Percentiles rank a stretch among this genome's conserved stretches.
Conservation (phyloP, 768 basidiomycete species). For the Boletus huronensis region DNA sequence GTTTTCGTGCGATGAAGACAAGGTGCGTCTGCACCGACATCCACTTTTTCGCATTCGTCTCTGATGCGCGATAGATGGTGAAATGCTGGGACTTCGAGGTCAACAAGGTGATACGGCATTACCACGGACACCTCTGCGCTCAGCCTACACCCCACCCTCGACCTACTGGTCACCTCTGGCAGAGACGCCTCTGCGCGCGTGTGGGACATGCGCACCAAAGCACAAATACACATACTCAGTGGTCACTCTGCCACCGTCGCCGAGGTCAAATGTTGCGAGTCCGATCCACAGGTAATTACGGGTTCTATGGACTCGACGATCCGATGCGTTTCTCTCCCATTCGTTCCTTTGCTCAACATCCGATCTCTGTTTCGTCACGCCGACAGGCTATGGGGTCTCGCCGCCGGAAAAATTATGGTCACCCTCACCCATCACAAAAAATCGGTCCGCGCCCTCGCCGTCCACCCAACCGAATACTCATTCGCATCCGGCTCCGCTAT, state of each 20-base stretch:
- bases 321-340: constrained; percentile 44
- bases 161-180: constrained; percentile 91
- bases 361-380: not conserved
- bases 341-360: not conserved
- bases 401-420: constrained; percentile 94
- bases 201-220: constrained; percentile 99
- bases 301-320: constrained; percentile 98
- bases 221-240: constrained; percentile 87
- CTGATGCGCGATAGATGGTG: constrained; percentile 70
- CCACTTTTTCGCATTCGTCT: not conserved
- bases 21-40: constrained; percentile 49
- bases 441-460: constrained; percentile 87
- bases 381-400: constrained; percentile 88
- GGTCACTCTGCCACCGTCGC: constrained; percentile 98
- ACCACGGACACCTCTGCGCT: constrained; percentile 96
- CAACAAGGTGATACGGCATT: constrained; percentile 98
- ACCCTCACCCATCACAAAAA: constrained; percentile 99
- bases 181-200: constrained; percentile 96
- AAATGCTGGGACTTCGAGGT: constrained; percentile 99
- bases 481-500: constrained; percentile 95
- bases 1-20: constrained; percentile 97
- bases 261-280: constrained; percentile 94
- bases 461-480: constrained; percentile 95
- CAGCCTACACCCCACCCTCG: constrained; percentile 91
- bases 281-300: constrained; percentile 97